Percentiles rank a stretch among this genome's conserved stretches.
Evolutionary conservation across 1,284 basidiomycete species (phyloP).

Genomic region (Cryptococcus sp.): DNA sequence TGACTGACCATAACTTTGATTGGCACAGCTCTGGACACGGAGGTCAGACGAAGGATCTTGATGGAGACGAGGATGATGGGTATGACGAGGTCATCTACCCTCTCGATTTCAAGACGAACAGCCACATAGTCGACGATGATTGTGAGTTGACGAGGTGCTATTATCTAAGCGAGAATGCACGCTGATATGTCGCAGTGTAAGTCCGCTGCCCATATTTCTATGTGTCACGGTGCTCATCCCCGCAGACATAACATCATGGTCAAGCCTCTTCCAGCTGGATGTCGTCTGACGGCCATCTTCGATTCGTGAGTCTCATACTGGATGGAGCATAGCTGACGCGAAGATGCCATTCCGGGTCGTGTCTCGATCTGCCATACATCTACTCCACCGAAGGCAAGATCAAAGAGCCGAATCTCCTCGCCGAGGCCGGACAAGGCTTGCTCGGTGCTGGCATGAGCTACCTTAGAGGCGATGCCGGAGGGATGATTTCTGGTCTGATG

Average conservation of each 20-base stretch:
- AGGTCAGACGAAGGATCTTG: slow-evolving; percentile 69
- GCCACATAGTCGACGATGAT: slow-evolving; percentile 73
- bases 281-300: slow-evolving; percentile 84
- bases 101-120: slow-evolving; percentile 69
- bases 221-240: background rate
- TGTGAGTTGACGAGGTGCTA: slow-evolving; percentile 25
- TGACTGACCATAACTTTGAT: background rate
- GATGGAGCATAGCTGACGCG: background rate
- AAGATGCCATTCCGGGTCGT: slow-evolving; percentile 48
- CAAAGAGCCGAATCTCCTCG: slow-evolving; percentile 83
- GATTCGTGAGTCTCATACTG: slow-evolving; percentile 56
- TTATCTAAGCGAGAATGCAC: background rate
- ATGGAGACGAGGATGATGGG: slow-evolving; percentile 58
- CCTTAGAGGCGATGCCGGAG: slow-evolving; percentile 67
- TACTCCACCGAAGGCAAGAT: slow-evolving; percentile 93
- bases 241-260: slow-evolving; percentile 59
- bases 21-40: slow-evolving; percentile 67
- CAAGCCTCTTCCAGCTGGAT: slow-evolving; percentile 72
- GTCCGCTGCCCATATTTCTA: background rate
- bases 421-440: slow-evolving; percentile 74
- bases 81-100: slow-evolving; percentile 73
- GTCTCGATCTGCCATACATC: slow-evolving; percentile 57
- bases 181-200: slow-evolving; percentile 4
- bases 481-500: slow-evolving; percentile 61
- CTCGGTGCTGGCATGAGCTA: slow-evolving; percentile 55